Evolutionary conservation across 176 grass and related monocot species (phyloP).

Genomic region (Luzula sylvatica): DNA sequence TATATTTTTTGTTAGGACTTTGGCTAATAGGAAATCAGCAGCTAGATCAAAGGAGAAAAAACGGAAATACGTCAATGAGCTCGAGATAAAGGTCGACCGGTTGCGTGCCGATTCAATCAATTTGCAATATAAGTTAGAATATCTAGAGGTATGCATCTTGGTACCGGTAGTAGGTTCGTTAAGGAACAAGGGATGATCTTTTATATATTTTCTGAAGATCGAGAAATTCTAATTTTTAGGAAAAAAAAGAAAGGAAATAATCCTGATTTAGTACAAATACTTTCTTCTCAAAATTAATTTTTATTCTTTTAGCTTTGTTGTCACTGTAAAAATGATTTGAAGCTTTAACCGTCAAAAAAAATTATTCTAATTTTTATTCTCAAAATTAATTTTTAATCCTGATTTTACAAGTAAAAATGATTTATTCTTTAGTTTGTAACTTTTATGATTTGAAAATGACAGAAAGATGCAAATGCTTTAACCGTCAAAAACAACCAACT

Average conservation of each 20-base stretch:
- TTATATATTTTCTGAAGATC: not conserved
- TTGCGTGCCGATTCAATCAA: conserved; percentile 61
- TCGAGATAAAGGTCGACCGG: conserved; percentile 46
- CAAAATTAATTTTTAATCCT: not conserved
- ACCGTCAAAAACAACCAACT: conserved; percentile 45
- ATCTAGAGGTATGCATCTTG: conserved; percentile 44
- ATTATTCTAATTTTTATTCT: not conserved
- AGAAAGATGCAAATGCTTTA: conserved; percentile 50
- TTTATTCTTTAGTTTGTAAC: conserved; percentile 8
- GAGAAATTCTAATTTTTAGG: not conserved
- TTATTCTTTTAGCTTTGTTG: too few relatives aligned
- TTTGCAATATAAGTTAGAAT: conserved; percentile 44
- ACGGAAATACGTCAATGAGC: conserved; percentile 63
- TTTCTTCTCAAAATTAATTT: too few relatives aligned
- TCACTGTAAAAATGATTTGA: not conserved
- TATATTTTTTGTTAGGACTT: conserved; percentile 34
- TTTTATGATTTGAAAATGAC: conserved; percentile 5
- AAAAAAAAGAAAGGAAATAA: not conserved
- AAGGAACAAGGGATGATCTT: not conserved
- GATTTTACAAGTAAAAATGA: not conserved
- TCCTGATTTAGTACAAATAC: too few relatives aligned
- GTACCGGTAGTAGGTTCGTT: not conserved
- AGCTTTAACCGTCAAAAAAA: not conserved
- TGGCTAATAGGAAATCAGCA: conserved; percentile 75
- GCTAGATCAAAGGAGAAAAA: conserved; percentile 87